These are phyloP conservation scores for Hypomontagnella submonticulosa DNA, from an alignment of 495 filamentous ascomycete genomes.

Conservation along the genomic window DNA sequence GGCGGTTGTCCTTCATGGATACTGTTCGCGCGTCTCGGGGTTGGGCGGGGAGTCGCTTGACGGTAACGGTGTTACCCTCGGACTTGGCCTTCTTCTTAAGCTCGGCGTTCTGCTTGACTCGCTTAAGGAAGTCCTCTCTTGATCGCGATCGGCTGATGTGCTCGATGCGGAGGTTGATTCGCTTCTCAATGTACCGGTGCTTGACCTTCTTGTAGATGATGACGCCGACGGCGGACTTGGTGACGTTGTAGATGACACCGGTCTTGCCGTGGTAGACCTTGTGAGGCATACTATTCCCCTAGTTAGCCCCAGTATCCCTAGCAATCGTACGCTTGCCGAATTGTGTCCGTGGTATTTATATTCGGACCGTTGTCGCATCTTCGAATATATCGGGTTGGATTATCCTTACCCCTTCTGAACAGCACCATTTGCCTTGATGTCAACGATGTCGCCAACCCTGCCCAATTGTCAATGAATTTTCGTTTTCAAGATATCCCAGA, in stretches of 20 bases:
- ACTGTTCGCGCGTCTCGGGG: constrained; percentile 85
- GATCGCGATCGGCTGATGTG: constrained; percentile 94
- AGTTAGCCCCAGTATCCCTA: constrained; percentile 19
- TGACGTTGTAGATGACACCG: constrained; percentile 97
- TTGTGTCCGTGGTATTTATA: constrained; percentile 21
- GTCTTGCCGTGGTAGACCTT: constrained; percentile 99
- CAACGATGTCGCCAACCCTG: constrained; percentile 97
- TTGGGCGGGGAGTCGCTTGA: constrained; percentile 87
- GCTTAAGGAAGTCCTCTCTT: constrained; percentile 92
- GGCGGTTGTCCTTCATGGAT: constrained; percentile 76
- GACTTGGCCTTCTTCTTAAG: constrained; percentile 92
- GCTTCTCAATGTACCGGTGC: constrained; percentile 99
- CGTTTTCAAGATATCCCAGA: neutral
- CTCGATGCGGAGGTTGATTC: constrained; percentile 97
- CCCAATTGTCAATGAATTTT: constrained; percentile 47
- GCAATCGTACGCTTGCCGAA: constrained; percentile 10
- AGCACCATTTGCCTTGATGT: constrained; percentile 96
- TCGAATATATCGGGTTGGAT: neutral
- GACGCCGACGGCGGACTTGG: constrained; percentile 93
- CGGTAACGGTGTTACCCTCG: constrained; percentile 82
- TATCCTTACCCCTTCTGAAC: constrained; percentile 93
- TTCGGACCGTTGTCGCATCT: constrained; percentile 26
- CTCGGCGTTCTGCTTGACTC: constrained; percentile 94
- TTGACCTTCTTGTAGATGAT: constrained; percentile 98
- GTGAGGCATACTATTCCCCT: constrained; percentile 84